Percentiles rank a stretch among this genome's conserved stretches.
phyloP scores from a whole-genome alignment of 768 basidiomycete species.

The Pisolithus orientalis region DNA sequence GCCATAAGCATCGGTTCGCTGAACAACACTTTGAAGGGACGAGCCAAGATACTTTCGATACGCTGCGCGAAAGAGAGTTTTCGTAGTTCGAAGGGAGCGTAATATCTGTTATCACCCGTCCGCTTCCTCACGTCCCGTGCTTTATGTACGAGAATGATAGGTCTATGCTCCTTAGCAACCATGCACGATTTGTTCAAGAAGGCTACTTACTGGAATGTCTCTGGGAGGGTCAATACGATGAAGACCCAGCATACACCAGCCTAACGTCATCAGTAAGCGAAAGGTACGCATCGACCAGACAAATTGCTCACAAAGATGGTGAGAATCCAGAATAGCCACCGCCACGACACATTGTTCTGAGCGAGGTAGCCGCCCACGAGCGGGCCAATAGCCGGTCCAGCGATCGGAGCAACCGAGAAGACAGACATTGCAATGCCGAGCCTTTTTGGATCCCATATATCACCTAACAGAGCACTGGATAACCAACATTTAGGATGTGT shows the following conservation, averaged over 20 bases:
- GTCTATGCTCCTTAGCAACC: conserved; percentile 47
- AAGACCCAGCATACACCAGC: conserved; percentile 43
- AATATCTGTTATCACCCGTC: conserved; percentile 46
- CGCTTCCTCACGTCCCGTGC: conserved; percentile 46
- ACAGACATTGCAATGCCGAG: conserved; percentile 62
- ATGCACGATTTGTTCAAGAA: conserved; percentile 47
- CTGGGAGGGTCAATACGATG: conserved; percentile 52
- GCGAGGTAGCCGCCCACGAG: conserved; percentile 43
- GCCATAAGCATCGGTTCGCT: conserved; percentile 62
- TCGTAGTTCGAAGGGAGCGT: conserved; percentile 45
- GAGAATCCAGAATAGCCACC: conserved; percentile 64
- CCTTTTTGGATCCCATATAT: conserved; percentile 55
- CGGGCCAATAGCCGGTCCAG: conserved; percentile 58
- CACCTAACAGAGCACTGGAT: conserved; percentile 44
- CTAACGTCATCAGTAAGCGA: conserved; percentile 20
- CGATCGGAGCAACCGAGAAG: conserved; percentile 61
- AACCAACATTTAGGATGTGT: background rate
- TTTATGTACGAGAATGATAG: conserved; percentile 47
- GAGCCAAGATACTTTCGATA: conserved; percentile 41
- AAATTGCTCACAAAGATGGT: conserved; percentile 44
- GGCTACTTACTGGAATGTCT: conserved; percentile 52
- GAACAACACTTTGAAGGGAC: conserved; percentile 60
- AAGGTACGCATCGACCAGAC: background rate
- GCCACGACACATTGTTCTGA: conserved; percentile 42
- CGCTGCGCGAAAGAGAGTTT: conserved; percentile 34